Base-by-base conservation (phyloP, 1,139 yeast genomes). In the Lodderomyces margitis region DNA sequence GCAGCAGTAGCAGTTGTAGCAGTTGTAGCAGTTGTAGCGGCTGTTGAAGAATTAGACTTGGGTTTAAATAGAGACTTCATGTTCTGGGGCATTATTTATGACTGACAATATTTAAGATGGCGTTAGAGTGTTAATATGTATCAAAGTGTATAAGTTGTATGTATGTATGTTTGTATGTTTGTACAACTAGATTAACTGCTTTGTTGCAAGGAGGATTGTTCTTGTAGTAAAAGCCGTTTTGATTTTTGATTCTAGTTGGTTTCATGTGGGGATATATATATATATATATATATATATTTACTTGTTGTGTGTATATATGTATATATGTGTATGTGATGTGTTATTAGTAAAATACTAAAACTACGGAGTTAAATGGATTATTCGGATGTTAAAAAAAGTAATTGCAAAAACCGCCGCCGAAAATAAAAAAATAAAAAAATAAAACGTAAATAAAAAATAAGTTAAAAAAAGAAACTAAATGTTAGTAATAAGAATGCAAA, bases 51-150 rank as follows among this genome's bases (percentile, higher is more conserved):
- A 23, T 23, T 25, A n/a, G 32, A 15, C 11, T 15, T 28, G 5
- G 32, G 32, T 15, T 28, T 28, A 15, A 28, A 28, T 28, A 28
- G 10, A 15, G 32, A 28, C 32, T 15, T 28, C 32, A 28, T 28
- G 16, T 28, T 28, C 25, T 23, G 25, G 4, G n/a, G 25, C 25
- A 23, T 23, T 4, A 23, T 6, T 23, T 4, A 23, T 9, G 9
- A 9, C 4, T 23, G 25, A 10, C n/a, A n/a, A n/a, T n/a, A n/a
- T n/a, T n/a, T n/a, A n/a, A n/a, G n/a, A n/a, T n/a, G n/a, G n/a
- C n/a, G n/a, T n/a, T n/a, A n/a, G 25, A 9, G 25, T 23, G n/a
- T 23, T 10, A 9, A 23, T 23, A 10, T 23, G n/a, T 23, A n/a
- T 23, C 7, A 5, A 10, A 9, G 25, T 23, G 25, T 23, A 10